A percentile compares a stretch with the other conserved stretches of the same genome.
These are phyloP conservation scores for Starmerella sirachaensis DNA, from an alignment of 805 yeast genomes.

Conservation along the genomic window DNA sequence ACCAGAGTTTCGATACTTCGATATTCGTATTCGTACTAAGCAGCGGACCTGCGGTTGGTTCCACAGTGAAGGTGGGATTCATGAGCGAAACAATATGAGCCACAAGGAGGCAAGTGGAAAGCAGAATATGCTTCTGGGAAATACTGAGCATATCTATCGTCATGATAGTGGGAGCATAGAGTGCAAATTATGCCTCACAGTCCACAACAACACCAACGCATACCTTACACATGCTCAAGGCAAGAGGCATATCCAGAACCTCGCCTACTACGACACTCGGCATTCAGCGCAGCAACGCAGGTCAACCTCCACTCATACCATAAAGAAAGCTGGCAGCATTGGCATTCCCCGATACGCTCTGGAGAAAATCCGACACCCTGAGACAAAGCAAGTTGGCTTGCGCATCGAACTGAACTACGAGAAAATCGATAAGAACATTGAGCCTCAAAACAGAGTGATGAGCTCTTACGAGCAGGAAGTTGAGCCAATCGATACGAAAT, in stretches of 20 bases:
- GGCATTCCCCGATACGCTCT: constrained; percentile 66
- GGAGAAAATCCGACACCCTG: constrained; percentile 55
- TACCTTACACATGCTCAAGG: constrained; percentile 80
- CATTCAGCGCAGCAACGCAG: constrained; percentile 19
- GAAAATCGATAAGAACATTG: constrained; percentile 33
- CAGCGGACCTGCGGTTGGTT: too few relatives aligned
- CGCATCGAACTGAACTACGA: constrained; percentile 49
- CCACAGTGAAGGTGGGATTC: too few relatives aligned
- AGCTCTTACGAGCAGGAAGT: constrained; percentile 56
- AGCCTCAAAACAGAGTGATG: constrained; percentile 65
- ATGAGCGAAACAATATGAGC: too few relatives aligned
- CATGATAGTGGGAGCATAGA: constrained; percentile 54
- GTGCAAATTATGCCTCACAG: constrained; percentile 72
- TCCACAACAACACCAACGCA: constrained; percentile 68
- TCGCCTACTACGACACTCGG: constrained; percentile 48
- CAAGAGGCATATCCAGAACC: constrained; percentile 62
- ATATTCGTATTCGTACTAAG: too few relatives aligned
- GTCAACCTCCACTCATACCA: constrained; percentile 22
- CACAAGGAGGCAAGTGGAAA: background rate
- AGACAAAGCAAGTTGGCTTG: constrained; percentile 49
- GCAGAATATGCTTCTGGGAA: too few relatives aligned
- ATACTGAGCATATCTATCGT: constrained; percentile 2
- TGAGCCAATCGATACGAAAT: constrained; percentile 37
- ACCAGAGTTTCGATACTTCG: too few relatives aligned
- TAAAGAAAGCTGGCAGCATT: constrained; percentile 41